Conservation (phyloP, 164 flowering plant species). For the Berberis thunbergii region DNA sequence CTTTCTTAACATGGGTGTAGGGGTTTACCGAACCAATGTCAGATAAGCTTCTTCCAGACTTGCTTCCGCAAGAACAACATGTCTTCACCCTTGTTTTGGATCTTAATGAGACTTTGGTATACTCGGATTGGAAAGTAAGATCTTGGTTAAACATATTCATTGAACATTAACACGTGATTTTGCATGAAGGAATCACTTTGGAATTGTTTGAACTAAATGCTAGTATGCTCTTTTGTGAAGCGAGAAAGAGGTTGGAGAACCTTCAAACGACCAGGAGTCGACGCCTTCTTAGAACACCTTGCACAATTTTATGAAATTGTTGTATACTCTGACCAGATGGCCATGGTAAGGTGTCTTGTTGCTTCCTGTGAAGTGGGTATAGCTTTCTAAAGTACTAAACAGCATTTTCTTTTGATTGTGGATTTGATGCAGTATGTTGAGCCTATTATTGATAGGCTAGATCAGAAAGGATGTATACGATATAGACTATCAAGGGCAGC, state of each 20-base stretch:
- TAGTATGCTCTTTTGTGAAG: constrained; percentile 25
- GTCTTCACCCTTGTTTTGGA: constrained; percentile 89
- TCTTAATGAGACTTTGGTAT: constrained; percentile 77
- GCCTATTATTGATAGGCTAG: constrained; percentile 75
- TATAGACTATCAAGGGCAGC: constrained; percentile 66
- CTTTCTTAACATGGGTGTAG: constrained; percentile 20
- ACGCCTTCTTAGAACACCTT: constrained; percentile 80
- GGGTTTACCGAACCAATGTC: constrained; percentile 81
- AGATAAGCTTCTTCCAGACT: constrained; percentile 95
- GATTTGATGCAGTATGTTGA: constrained; percentile 61
- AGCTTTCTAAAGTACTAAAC: background rate
- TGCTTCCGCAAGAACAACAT: constrained; percentile 73
- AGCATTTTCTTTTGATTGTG: background rate
- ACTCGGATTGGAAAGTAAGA: constrained; percentile 88
- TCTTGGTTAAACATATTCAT: background rate
- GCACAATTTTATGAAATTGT: constrained; percentile 80
- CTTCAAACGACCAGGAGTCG: constrained; percentile 94
- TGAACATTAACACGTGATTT: background rate
- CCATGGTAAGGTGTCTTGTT: constrained; percentile 37
- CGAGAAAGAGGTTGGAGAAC: constrained; percentile 98
- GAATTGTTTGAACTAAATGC: too few species aligned
- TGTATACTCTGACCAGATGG: constrained; percentile 69
- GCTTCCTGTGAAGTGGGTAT: background rate
- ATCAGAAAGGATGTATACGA: constrained; percentile 51
- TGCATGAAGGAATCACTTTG: too few species aligned